phyloP scores from a whole-genome alignment of 176 grass and related monocot genomes.

The Eremochloa ophiuroides region DNA sequence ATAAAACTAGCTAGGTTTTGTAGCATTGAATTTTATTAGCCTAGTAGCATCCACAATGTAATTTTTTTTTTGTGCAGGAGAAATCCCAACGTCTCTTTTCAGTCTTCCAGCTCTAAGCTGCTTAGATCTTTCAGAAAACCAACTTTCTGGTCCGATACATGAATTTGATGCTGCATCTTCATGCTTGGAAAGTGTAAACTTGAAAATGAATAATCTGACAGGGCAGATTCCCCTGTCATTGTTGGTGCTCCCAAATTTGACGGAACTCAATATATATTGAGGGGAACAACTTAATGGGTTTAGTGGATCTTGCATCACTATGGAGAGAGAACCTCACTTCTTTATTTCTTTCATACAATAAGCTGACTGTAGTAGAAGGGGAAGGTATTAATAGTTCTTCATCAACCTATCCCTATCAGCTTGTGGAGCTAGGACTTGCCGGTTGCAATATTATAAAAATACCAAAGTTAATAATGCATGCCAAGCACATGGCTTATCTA shows the following conservation, averaged over 20 bases:
- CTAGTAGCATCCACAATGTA: background rate
- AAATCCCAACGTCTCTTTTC: background rate
- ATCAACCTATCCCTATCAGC: background rate
- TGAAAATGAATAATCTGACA: background rate
- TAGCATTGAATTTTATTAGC: background rate
- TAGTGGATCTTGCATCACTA: background rate
- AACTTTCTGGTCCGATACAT: background rate
- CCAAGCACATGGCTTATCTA: background rate
- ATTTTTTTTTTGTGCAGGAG: background rate
- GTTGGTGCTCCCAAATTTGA: background rate
- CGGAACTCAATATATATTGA: fast-evolving
- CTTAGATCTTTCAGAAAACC: background rate
- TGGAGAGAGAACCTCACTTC: background rate
- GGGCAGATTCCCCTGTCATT: background rate
- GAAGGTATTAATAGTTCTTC: background rate
- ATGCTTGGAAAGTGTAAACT: background rate
- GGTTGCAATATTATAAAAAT: slow-evolving; percentile 22
- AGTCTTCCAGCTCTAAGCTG: background rate
- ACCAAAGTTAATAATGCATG: background rate
- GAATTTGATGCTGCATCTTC: background rate
- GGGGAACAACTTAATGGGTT: background rate
- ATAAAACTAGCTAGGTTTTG: too few relatives aligned
- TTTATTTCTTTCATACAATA: slow-evolving; percentile 31
- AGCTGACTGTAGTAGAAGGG: background rate
- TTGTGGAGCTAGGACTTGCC: background rate